Evolutionary conservation across 495 filamentous ascomycete genomes (phyloP), one percentile per base, ranked within the genome.

Genomic region (Wilcoxina mikolae): DNA sequence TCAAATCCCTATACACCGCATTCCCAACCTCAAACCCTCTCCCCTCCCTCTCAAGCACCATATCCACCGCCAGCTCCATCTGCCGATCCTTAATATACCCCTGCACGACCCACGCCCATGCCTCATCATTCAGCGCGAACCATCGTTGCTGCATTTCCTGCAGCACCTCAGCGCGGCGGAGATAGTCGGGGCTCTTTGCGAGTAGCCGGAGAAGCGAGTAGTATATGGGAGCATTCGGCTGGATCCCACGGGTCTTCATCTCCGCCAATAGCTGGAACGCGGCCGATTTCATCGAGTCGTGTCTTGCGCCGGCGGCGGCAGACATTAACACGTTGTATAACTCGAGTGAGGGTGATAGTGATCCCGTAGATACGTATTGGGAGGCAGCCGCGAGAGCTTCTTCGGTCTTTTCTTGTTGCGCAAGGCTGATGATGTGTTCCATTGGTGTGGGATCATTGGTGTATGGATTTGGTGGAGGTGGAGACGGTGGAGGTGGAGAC

Each of bases 41-140:
- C 27, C 18, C 9, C 18, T 49, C 45, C 27, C 45, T 22, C 27
- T 49, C 23, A 49, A 22, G 4, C 45, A 49, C 45, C 56, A 79
- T 77, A 26, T 88, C 79, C 45, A 94, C 65, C 1, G 86, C 89
- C 61, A 85, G 68, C 67, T 98, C 91, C 51, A 84, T 78, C 58
- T 90, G 82, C 10, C 79, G 76, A 59, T 94, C 88, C 46, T 85
- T 74, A 31, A 95, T 69, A 25, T 91, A 67, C 0, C 87, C 88
- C 28, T 81, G 70, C 3, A 82, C 76, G 29, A 94, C 74, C 65
- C 77, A 76, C 62, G 80, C 74, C 70, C 74, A 79, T 15, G 80
- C 86, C 20, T 78, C 72, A 7, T 72, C 72, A 4, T 74, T 79
- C 23, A 93, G 65, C 1, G 71, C 68, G 41, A 85, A 76, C 82